These are phyloP conservation scores for Venturia effusa DNA, from an alignment of 2,329 filamentous ascomycete genomes.

Conservation along the genomic window DNA sequence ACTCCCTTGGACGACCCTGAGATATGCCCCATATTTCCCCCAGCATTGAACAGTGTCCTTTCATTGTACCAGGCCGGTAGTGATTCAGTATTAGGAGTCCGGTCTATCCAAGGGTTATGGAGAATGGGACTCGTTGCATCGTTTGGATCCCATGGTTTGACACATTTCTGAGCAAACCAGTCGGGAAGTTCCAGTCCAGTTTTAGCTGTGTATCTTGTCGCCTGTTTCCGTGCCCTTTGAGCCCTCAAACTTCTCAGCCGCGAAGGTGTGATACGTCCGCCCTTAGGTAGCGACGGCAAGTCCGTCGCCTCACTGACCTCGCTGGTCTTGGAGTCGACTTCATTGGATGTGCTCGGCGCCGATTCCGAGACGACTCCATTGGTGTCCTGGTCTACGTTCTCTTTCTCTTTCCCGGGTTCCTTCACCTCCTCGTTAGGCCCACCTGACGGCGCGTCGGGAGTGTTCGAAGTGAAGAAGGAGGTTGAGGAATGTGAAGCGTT, in stretches of 20 bases:
- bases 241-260: not conserved
- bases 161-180: slow-evolving; percentile 2
- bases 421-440: not conserved
- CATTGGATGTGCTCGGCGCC: not conserved
- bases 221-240: not conserved
- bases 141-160: not conserved
- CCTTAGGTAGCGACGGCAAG: not conserved
- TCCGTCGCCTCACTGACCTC: not conserved
- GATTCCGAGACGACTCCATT: not conserved
- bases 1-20: not conserved
- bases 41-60: not conserved
- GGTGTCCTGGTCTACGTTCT: not conserved
- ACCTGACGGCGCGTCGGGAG: not conserved
- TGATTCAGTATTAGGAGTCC: not conserved
- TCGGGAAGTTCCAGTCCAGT: not conserved
- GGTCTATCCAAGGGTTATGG: not conserved
- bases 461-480: not conserved
- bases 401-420: not conserved
- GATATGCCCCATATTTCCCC: not conserved
- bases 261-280: not conserved
- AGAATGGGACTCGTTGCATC: not conserved
- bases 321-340: not conserved
- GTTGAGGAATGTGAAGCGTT: not conserved
- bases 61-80: not conserved
- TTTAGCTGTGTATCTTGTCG: not conserved